Evolutionary conservation across 768 basidiomycete species (phyloP), one percentile per base, ranked within the genome.

Genomic region (Collybia sordida): DNA sequence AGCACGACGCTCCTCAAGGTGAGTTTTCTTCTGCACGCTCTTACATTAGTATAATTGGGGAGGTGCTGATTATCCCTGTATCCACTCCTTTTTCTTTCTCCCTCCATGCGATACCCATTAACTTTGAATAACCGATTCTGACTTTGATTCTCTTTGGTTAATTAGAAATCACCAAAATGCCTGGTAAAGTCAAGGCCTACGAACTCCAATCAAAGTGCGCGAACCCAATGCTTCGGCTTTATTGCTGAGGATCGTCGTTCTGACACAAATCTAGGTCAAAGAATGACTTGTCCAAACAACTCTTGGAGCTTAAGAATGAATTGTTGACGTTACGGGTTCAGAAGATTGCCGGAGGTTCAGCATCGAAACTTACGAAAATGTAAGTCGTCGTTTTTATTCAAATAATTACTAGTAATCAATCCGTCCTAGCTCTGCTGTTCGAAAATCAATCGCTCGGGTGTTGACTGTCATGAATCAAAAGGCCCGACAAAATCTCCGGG

Each of bases 381-480:
- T 99, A 72, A 64, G 88, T 81, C 40, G 25, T 14, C 17, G 19
- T 11, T n/a, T 41, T 15, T 43, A 19, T 44, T 34, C 31, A 28
- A 12, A 1, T 35, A 38, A 3, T 21, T 22, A 38, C 52, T 43
- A n/a, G 17, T 40, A 5, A 21, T 28, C 28, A 48, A 4, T 46
- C 21, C 3, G 9, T 37, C 19, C 8, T 58, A 99, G 97, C 73
- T 84, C 87, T 72, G 81, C 89, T 59, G 93, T 98, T 72, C 95
- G 97, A 81, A 98, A 98, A 78, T 95, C 93, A 58, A 92, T 99
- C 67, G 97, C 97, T 56, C 93, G 97, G 49, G 95, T 98, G 59
- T 72, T 98, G 75, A 99, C 97, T 38, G 94, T 98, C 63, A 96
- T 89, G 81, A 98, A 97, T 88, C 90, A 93, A 71, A 99, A 99